Conservation (phyloP, 2,329 filamentous ascomycete species). For the Aspergillus sp. region DNA sequence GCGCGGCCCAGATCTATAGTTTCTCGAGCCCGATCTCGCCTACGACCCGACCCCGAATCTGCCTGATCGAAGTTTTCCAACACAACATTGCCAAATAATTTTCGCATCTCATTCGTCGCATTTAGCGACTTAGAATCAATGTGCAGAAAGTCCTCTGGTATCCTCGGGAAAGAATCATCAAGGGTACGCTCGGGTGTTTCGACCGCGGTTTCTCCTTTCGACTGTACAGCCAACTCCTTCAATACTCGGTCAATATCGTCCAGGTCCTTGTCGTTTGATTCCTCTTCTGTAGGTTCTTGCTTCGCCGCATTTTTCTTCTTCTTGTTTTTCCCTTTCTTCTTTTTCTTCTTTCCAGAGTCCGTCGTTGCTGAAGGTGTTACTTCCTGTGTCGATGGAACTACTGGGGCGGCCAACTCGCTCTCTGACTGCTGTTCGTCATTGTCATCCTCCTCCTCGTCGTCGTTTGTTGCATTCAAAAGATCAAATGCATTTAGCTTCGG, state of each 20-base stretch:
- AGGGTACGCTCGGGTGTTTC: constrained; percentile 35
- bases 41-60: constrained; percentile 43
- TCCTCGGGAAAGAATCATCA: constrained; percentile 35
- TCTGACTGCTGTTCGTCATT: constrained; percentile 38
- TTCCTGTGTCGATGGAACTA: constrained; percentile 18
- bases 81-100: constrained; percentile 66
- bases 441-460: constrained; percentile 36
- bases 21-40: constrained; percentile 56
- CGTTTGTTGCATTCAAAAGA: constrained; percentile 48
- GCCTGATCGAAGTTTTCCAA: constrained; percentile 58
- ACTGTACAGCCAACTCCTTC: constrained; percentile 55
- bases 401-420: constrained; percentile 13
- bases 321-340: constrained; percentile 61
- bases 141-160: constrained; percentile 55
- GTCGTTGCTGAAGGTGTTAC: constrained; percentile 19
- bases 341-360: constrained; percentile 38
- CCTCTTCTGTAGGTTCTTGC: constrained; percentile 29
- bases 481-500: constrained; percentile 56
- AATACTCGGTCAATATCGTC: constrained; percentile 69
- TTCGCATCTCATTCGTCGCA: constrained; percentile 86
- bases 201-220: constrained; percentile 18
- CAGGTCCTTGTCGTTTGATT: constrained; percentile 36
- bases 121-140: constrained; percentile 75
- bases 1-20: constrained; percentile 54
- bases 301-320: constrained; percentile 55